Conservation (phyloP, 768 basidiomycete genomes). For the Gloeopeniophorella convolvens region DNA sequence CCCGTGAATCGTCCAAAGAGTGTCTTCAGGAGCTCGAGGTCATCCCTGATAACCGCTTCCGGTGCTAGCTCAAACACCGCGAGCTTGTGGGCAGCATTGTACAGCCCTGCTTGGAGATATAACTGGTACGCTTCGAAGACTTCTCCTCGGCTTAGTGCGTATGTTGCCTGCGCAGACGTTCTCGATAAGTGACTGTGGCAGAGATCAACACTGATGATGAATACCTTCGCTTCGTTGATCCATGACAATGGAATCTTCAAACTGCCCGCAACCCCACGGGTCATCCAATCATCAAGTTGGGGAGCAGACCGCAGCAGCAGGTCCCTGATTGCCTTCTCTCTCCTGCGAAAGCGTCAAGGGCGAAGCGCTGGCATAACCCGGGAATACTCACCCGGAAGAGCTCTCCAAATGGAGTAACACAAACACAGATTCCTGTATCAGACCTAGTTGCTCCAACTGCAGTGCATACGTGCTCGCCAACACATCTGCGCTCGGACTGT, state of each 20-base stretch:
- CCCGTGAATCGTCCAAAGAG: slow-evolving; percentile 63
- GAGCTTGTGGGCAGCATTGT: slow-evolving; percentile 72
- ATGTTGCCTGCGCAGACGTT: slow-evolving; percentile 48
- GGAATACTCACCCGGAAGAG: slow-evolving; percentile 55
- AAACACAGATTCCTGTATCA: slow-evolving; percentile 83
- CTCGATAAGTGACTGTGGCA: neutral
- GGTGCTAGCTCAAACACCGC: slow-evolving; percentile 84
- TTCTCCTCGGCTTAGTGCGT: slow-evolving; percentile 53
- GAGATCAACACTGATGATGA: slow-evolving; percentile 12
- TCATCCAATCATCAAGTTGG: slow-evolving; percentile 66
- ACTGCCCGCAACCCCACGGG: slow-evolving; percentile 63
- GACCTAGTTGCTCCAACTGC: slow-evolving; percentile 74
- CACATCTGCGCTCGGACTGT: slow-evolving; percentile 77
- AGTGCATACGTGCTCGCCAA: slow-evolving; percentile 80
- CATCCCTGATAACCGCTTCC: slow-evolving; percentile 66
- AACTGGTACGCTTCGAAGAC: slow-evolving; percentile 71
- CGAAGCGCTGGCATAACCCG: neutral
- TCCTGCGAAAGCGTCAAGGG: slow-evolving; percentile 37
- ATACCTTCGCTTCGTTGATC: slow-evolving; percentile 87
- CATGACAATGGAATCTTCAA: slow-evolving; percentile 78
- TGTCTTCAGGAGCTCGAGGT: slow-evolving; percentile 52
- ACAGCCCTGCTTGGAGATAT: slow-evolving; percentile 63
- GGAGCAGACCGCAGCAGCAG: slow-evolving; percentile 65
- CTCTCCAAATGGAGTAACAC: slow-evolving; percentile 86
- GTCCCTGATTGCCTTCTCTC: slow-evolving; percentile 77